These are phyloP conservation scores for Penicillium hordei DNA, from an alignment of 2,329 filamentous ascomycete genomes.

Conservation along the genomic window DNA sequence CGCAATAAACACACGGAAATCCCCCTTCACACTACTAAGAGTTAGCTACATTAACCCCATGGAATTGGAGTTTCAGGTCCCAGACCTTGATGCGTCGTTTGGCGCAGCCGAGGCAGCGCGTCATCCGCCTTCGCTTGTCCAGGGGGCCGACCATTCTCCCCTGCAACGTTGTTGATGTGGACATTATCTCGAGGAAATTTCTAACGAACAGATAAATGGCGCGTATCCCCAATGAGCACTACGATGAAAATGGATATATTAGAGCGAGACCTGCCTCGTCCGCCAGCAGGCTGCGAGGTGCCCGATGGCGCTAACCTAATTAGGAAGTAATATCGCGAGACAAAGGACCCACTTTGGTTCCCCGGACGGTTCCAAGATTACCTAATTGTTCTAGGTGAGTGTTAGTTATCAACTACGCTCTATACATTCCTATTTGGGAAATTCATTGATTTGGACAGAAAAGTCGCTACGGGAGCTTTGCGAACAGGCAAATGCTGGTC, in stretches of 20 bases:
- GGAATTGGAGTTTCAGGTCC: neutral
- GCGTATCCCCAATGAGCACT: neutral
- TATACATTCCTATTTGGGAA: neutral
- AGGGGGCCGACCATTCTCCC: constrained; percentile 5
- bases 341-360: neutral
- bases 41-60: neutral
- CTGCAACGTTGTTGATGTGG: neutral
- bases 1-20: neutral
- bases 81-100: constrained; percentile 9
- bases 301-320: neutral
- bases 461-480: neutral
- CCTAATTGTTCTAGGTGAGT: neutral
- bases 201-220: neutral
- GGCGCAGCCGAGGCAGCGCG: constrained; percentile 5
- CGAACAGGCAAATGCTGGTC: neutral
- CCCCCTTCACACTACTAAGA: neutral
- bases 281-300: neutral
- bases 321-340: neutral
- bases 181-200: neutral
- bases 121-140: constrained; percentile 8
- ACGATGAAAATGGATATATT: neutral
- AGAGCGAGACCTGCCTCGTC: neutral
- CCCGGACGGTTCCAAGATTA: neutral
- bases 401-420: neutral
- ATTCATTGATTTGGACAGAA: neutral